Conservation (phyloP, 352 stramenopile genomes). For the Aphanomyces astaci region DNA sequence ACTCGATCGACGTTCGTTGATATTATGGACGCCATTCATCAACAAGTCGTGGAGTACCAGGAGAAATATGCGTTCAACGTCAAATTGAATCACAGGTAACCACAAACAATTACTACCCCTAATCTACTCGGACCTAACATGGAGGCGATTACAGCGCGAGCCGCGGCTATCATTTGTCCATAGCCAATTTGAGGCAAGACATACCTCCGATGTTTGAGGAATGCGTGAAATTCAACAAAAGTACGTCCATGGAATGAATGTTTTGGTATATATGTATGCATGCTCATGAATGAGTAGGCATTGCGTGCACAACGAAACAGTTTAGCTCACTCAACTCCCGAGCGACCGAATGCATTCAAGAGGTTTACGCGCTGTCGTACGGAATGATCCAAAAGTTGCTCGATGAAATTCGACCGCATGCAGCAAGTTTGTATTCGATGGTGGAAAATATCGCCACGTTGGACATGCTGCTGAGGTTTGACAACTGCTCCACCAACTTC, state of each 20-base stretch:
- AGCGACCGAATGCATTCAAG: slow-evolving; percentile 68
- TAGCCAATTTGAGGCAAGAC: slow-evolving; percentile 46
- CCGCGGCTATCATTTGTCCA: slow-evolving; percentile 63
- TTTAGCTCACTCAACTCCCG: slow-evolving; percentile 79
- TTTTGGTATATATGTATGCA: not conserved
- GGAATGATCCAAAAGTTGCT: slow-evolving; percentile 75
- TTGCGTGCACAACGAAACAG: slow-evolving; percentile 82
- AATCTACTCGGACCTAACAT: too few species aligned
- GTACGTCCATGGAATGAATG: slow-evolving; percentile 28
- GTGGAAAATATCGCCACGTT: slow-evolving; percentile 85
- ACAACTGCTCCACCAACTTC: not conserved
- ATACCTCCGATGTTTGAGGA: slow-evolving; percentile 59
- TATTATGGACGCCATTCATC: slow-evolving; percentile 76
- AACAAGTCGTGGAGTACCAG: slow-evolving; percentile 66
- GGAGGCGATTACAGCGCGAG: too few species aligned
- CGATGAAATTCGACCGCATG: slow-evolving; percentile 62
- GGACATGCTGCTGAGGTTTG: slow-evolving; percentile 86
- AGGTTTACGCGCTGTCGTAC: slow-evolving; percentile 86
- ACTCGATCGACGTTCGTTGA: slow-evolving; percentile 70
- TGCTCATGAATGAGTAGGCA: slow-evolving; percentile 33
- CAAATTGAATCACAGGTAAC: slow-evolving; percentile 76
- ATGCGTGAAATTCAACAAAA: slow-evolving; percentile 50
- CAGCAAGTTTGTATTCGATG: slow-evolving; percentile 74
- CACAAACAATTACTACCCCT: too few species aligned
- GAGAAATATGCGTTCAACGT: slow-evolving; percentile 53